Evolutionary conservation across 148 eudicot species (phyloP).

Genomic region (Rhododendron mucronatum): DNA sequence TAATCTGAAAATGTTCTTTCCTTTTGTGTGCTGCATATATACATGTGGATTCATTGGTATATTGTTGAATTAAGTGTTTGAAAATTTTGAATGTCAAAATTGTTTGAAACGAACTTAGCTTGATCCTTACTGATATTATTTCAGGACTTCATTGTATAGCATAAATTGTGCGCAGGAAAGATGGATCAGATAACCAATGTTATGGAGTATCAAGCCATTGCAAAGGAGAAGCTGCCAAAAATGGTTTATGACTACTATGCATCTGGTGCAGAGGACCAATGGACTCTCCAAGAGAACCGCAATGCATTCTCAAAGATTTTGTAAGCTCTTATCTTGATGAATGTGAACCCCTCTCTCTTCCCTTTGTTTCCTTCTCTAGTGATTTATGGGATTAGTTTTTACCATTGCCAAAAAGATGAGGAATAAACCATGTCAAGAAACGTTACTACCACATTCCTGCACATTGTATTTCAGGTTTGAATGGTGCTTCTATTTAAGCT

Average conservation of each 20-base stretch:
- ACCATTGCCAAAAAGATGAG: background rate
- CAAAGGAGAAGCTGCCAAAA: constrained; percentile 79
- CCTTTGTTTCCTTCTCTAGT: background rate
- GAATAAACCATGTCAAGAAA: background rate
- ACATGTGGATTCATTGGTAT: background rate
- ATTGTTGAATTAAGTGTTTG: background rate
- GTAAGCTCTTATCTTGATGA: constrained; percentile 33
- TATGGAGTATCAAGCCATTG: constrained; percentile 67
- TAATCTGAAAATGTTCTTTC: background rate
- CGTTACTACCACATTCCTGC: background rate
- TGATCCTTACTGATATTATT: background rate
- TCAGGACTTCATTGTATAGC: background rate
- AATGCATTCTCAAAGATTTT: constrained; percentile 70
- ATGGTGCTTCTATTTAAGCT: background rate
- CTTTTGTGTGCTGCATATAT: background rate
- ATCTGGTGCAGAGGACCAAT: constrained; percentile 91
- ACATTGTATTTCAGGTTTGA: background rate
- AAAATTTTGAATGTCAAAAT: background rate
- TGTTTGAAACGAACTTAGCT: background rate
- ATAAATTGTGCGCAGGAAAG: constrained; percentile 5
- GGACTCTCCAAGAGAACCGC: constrained; percentile 80
- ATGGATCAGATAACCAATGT: constrained; percentile 70
- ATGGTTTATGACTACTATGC: constrained; percentile 85
- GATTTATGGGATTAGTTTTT: constrained; percentile 5
- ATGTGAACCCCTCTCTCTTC: background rate